Conservation (phyloP, 2,329 filamentous ascomycete species). For the Rasamsonia emersonii region DNA sequence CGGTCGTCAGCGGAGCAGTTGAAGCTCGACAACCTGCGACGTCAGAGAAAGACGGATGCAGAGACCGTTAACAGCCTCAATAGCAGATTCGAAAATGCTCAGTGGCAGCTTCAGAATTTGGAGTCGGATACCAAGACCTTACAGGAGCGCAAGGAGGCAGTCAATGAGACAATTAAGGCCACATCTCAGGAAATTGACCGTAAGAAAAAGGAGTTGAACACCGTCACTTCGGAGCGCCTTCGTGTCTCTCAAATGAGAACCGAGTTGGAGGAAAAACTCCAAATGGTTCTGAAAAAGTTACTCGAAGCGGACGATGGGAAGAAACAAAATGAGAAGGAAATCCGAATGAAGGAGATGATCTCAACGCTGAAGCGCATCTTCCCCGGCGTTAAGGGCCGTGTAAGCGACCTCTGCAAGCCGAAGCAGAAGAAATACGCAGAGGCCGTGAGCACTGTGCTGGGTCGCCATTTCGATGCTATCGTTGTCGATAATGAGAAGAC, state of each 20-base stretch:
- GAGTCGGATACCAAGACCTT: conserved; percentile 63
- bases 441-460: conserved; percentile 84
- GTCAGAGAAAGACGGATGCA: conserved; percentile 83
- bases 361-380: conserved; percentile 82
- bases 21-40: conserved; percentile 75
- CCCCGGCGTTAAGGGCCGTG: conserved; percentile 80
- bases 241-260: conserved; percentile 73
- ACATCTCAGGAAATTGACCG: conserved; percentile 68
- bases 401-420: conserved; percentile 86
- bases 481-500: conserved; percentile 94
- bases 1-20: conserved; percentile 72
- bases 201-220: conserved; percentile 88
- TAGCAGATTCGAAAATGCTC: conserved; percentile 72
- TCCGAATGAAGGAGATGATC: conserved; percentile 71
- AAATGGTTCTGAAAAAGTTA: conserved; percentile 71
- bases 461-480: conserved; percentile 86
- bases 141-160: conserved; percentile 56
- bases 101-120: conserved; percentile 65
- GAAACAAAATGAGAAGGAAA: conserved; percentile 76
- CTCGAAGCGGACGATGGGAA: conserved; percentile 75
- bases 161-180: conserved; percentile 56
- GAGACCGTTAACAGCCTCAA: conserved; percentile 84
- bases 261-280: conserved; percentile 86
- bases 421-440: conserved; percentile 97
- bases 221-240: conserved; percentile 72